Evolutionary conservation across 371 early-diverging fungal genomes (phyloP).

Genomic region (Saksenaea oblongispora): DNA sequence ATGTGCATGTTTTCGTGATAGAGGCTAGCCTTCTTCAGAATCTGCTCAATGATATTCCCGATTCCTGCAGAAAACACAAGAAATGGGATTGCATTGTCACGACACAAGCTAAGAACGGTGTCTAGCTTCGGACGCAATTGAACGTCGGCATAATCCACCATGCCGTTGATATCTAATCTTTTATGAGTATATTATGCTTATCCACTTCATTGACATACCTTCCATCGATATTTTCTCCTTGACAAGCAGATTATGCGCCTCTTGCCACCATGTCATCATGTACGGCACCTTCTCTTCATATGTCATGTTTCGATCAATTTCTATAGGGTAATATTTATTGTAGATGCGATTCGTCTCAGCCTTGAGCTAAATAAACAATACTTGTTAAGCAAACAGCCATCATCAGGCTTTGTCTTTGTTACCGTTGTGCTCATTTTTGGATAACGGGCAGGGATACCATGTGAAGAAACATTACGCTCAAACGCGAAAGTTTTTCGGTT

Average conservation of each 20-base stretch:
- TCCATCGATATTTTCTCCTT: slow-evolving; percentile 48
- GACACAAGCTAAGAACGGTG: slow-evolving; percentile 43
- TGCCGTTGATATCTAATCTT: slow-evolving; percentile 44
- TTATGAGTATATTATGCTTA: background rate
- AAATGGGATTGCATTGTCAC: slow-evolving; percentile 52
- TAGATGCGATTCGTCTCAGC: slow-evolving; percentile 45
- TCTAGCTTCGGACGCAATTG: slow-evolving; percentile 52
- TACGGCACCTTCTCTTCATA: slow-evolving; percentile 62
- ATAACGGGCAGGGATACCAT: slow-evolving; percentile 57
- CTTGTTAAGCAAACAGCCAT: slow-evolving; percentile 1
- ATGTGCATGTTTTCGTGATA: slow-evolving; percentile 65
- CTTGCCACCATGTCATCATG: slow-evolving; percentile 77
- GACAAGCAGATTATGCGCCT: slow-evolving; percentile 59
- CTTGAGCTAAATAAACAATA: slow-evolving; percentile 40
- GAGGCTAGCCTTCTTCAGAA: slow-evolving; percentile 41
- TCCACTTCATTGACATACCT: slow-evolving; percentile 22
- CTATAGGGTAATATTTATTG: slow-evolving; percentile 75
- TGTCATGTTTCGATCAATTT: slow-evolving; percentile 55
- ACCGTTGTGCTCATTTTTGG: slow-evolving; percentile 47
- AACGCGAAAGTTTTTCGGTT: slow-evolving; percentile 49
- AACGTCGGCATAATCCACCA: slow-evolving; percentile 56
- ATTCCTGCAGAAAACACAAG: slow-evolving; percentile 80
- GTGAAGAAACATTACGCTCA: slow-evolving; percentile 60
- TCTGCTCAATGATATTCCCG: slow-evolving; percentile 66
- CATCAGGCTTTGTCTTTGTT: background rate